phyloP scores from a whole-genome alignment of 202 grass and related monocot genomes.

The Schoenoplectus triqueter region DNA sequence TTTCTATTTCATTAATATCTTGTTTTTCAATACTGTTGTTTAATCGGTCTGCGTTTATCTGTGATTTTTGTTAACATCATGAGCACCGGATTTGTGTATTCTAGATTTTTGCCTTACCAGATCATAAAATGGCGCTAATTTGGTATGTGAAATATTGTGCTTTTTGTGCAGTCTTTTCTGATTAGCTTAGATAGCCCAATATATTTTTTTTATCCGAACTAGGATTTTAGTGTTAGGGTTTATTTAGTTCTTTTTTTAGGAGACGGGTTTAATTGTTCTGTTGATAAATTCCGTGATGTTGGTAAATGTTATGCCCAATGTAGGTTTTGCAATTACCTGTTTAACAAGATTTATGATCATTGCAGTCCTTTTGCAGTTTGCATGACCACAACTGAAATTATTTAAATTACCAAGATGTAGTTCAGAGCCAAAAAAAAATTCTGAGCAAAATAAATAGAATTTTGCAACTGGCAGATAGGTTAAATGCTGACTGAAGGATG shows the following conservation, averaged over 20 bases:
- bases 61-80: background rate
- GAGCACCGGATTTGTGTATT: background rate
- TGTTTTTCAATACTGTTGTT: background rate
- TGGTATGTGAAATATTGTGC: background rate
- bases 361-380: background rate
- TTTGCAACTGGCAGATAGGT: background rate
- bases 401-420: background rate
- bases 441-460: background rate
- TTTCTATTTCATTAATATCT: background rate
- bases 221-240: conserved; percentile 3
- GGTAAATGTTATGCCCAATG: background rate
- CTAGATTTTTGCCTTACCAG: background rate
- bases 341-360: background rate
- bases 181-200: background rate
- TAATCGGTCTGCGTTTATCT: background rate
- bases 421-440: background rate
- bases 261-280: background rate
- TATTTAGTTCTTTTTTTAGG: background rate
- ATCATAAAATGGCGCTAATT: background rate
- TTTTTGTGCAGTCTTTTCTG: background rate
- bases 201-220: background rate
- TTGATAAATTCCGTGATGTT: background rate
- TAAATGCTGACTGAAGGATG: background rate
- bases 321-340: background rate
- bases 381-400: background rate